Evolutionary conservation across 2,329 filamentous ascomycete genomes (phyloP), one percentile per base, ranked within the genome.

Genomic region (Fusarium sp.): DNA sequence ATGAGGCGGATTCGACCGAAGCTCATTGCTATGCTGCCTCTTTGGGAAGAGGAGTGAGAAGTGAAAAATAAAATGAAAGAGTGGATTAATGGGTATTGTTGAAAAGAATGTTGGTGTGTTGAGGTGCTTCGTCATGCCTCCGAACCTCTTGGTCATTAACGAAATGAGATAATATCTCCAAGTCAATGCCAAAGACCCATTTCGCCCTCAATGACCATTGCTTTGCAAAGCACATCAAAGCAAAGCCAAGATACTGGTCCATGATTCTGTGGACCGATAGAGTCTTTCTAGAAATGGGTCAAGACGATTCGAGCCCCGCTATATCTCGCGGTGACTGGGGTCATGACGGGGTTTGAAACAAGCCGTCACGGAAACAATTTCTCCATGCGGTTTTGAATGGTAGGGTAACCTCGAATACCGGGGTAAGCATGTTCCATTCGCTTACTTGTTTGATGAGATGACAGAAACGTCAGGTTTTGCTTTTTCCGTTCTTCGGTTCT

Each of bases 311-410:
- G 56, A 66, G 73, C 61, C 66, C 64, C 66, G 58, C 69, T 61
- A n/a, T 66, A 61, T 69, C 32, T 56, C 45, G 54, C 49, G 30
- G 58, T 27, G 49, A 61, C 68, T 34, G 29, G 65, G 63, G 53
- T 57, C 25, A 43, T 29, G 59, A 63, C 56, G 58, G 62, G 72
- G 68, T 42, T 64, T 73, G 64, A 74, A 74, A 75, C 73, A 56
- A 64, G 59, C 71, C 53, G 54, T 68, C 50, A 55, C 70, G 68
- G 68, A 56, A 71, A 64, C 63, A 40, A 52, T 53, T 68, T 54
- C 59, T 63, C 44, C 29, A 70, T 66, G n/a, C 47, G 63, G 54
- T 44, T 68, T 50, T 25, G 63, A 43, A 63, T 64, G 67, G 44
- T 59, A 63, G 51, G 67, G 50, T 66, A 55, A 45, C 63, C 57